Base-by-base conservation (phyloP, 331 rosid genomes). In the Acacia pycnantha region DNA sequence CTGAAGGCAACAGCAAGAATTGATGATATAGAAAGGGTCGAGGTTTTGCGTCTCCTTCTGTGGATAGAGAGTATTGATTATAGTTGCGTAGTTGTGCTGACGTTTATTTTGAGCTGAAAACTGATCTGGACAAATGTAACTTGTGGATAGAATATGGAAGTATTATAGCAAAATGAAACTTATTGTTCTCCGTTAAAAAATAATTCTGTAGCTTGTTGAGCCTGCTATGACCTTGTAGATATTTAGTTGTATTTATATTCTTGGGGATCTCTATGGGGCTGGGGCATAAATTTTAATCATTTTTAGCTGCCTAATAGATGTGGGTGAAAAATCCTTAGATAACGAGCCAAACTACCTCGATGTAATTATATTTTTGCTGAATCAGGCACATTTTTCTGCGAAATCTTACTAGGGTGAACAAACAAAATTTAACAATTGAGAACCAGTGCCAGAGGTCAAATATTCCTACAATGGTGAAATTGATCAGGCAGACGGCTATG, bases 291-390 rank as follows among this genome's bases (percentile, higher is more conserved):
- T 48, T 48, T 48, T 48, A 15, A 15, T 48, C 14, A 51, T 50
- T 35, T 29, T 64, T 29, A 51, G 74, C 48, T 40, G 77, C 70
- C 75, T 22, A 58, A 70, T 43, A 40, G 27, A 77, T 82, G 67
- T 19, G 74, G 62, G 33, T 2, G 35, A 22, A 82, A 56, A 44
- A 19, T 1, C 6, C 31, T 15, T 35, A 4, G 27, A 31, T 47
- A 58, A 73, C 67, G 70, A 56, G 16, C 4, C 65, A 21, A 33
- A 84, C 59, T 68, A 84, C 50, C 19, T 44, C 66, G 50, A 44
- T 62, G 46, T 62, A 50, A 8, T 56, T 22, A 72, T 6, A 27
- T 18, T 43, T 37, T 13, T 8, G 74, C 70, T 48, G 21, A 78
- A 6, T 76, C 40, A 73, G 72, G 51, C 54, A 53, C 51, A 74